A percentile compares a stretch with the other conserved stretches of the same genome.
Conservation (phyloP, 2,329 filamentous ascomycete genomes). For the Didymella keratinophila region DNA sequence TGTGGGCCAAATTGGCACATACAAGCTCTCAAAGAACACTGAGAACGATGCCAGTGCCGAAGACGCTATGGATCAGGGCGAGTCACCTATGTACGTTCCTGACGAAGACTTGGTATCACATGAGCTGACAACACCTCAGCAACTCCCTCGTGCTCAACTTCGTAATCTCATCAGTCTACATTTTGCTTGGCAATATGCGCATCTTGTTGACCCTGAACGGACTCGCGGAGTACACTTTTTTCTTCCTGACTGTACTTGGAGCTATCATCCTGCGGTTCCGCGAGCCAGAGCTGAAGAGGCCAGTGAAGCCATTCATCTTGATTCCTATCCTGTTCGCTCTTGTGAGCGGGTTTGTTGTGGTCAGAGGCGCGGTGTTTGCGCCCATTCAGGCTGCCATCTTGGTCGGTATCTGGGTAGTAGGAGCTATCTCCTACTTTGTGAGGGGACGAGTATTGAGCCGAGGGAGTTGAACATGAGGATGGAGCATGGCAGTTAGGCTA, state of each 20-base stretch:
- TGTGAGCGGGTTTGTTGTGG: constrained; percentile 58
- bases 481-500: not conserved
- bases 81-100: constrained; percentile 46
- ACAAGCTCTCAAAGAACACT: constrained; percentile 28
- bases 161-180: constrained; percentile 62
- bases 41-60: constrained; percentile 23
- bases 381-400: constrained; percentile 43
- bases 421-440: constrained; percentile 30
- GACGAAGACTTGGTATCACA: no score
- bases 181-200: constrained; percentile 68
- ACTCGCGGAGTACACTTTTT: constrained; percentile 64
- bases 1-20: constrained; percentile 41
- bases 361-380: constrained; percentile 48
- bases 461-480: not conserved
- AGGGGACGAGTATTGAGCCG: constrained; percentile 2
- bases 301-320: constrained; percentile 65
- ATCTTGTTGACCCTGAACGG: constrained; percentile 63
- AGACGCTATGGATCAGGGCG: constrained; percentile 42
- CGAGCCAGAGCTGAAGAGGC: constrained; percentile 63
- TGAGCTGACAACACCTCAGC: constrained; percentile 16
- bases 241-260: constrained; percentile 69
- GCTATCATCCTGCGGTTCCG: constrained; percentile 65
- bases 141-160: constrained; percentile 48
- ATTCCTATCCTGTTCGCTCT: constrained; percentile 64
- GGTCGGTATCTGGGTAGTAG: constrained; percentile 41